A percentile compares a stretch with the other conserved stretches of the same genome.
These are phyloP conservation scores for Fusarium sp. DNA, from an alignment of 2,329 filamentous ascomycete species.

Conservation along the genomic window DNA sequence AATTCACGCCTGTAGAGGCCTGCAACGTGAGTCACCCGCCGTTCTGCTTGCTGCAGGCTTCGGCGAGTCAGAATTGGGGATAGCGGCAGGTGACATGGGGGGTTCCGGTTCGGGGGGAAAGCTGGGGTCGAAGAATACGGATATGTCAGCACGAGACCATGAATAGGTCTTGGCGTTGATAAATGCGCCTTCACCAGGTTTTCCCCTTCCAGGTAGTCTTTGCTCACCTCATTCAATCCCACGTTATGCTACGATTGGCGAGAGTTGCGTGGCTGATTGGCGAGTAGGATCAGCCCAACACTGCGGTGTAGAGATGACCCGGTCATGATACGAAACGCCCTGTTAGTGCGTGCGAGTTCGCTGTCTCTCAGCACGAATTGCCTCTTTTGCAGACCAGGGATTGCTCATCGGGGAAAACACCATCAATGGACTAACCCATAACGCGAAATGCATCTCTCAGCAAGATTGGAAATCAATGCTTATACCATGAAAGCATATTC, in stretches of 20 bases:
- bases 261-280: neutral
- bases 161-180: neutral
- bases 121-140: neutral
- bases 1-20: neutral
- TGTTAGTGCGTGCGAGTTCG: neutral
- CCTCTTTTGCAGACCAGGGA: neutral
- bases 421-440: neutral
- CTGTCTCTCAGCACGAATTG: neutral
- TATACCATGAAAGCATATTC: neutral
- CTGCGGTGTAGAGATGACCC: neutral
- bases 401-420: neutral
- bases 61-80: slow-evolving; percentile 40
- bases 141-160: neutral
- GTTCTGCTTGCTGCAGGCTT: slow-evolving; percentile 2
- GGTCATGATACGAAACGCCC: too few species aligned
- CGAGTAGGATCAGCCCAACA: neutral
- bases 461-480: neutral
- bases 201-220: too few species aligned
- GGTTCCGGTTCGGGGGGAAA: neutral
- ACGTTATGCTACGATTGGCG: neutral
- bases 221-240: too few species aligned
- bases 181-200: neutral
- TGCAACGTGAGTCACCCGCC: slow-evolving; percentile 34
- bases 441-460: neutral
- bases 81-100: slow-evolving; percentile 15